Evolutionary conservation across 495 filamentous ascomycete species (phyloP), one percentile per base, ranked within the genome.

Genomic region (Neurospora sp.): DNA sequence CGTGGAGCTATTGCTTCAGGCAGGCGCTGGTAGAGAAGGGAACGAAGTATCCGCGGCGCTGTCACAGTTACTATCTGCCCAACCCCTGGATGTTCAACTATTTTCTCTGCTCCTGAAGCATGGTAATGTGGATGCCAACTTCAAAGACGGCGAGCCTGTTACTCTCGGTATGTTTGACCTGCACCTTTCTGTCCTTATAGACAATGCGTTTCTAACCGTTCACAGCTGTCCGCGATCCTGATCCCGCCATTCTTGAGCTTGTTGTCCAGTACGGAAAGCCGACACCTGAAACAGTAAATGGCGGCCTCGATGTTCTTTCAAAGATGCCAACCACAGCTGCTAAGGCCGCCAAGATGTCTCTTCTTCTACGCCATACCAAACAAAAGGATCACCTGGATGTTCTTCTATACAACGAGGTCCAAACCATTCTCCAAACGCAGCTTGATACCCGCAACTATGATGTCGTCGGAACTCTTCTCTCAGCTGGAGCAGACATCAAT

Each of bases 401-500:
- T n/a, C 72, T 81, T 8, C 76, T 86, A 6, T 73, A 79, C 70
- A 79, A 80, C 22, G 84, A 86, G 68, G 83, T 85, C 17, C 76
- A 83, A 38, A 77, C 72, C 17, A 40, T 84, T 1, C 77, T 83
- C 40, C 79, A 80, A 40, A 71, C 70, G 2, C 76, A 79, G 8
- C 39, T 72, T 2, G 75, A 74, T 1, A 74, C 74, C 8, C 78
- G 81, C 9, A 73, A 76, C 68, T 74, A 83, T 17, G 73, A 78
- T 9, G 75, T 81, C 8, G 39, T 84, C 44, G 77, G 75, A 31
- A 73, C 76, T 3, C 78, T 86, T 1, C 75, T 86, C n/a, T 72
- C 80, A 22, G 78, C 80, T 6, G 84, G 84, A 9, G 84, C 84
- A 16, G 79, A 84, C 69, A 72, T 84, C 68, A 84, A 86, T 65